Evolutionary conservation across 768 basidiomycete species (phyloP).

Genomic region (Phaeotremella fagi): DNA sequence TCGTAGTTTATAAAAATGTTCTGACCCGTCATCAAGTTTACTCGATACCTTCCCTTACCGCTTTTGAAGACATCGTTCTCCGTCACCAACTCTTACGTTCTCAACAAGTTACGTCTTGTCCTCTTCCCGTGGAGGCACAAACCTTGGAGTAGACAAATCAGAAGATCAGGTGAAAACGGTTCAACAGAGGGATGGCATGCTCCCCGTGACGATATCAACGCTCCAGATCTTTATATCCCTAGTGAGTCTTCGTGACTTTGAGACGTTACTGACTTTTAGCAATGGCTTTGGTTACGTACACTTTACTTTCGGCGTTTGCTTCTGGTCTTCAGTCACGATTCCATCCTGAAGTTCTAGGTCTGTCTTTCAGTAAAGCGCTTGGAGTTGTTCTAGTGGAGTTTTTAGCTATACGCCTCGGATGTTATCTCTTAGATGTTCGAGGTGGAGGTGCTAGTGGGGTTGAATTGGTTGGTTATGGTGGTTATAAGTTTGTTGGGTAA

Average conservation of each 20-base stretch:
- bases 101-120: constrained; percentile 76
- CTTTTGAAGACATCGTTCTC: constrained; percentile 88
- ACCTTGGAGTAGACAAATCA: constrained; percentile 71
- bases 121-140: constrained; percentile 94
- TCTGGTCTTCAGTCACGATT: constrained; percentile 78
- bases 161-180: constrained; percentile 58
- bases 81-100: constrained; percentile 92
- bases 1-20: neutral
- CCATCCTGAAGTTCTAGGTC: constrained; percentile 81
- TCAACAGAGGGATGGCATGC: constrained; percentile 63
- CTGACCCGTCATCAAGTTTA: constrained; percentile 57
- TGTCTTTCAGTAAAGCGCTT: constrained; percentile 76
- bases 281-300: constrained; percentile 95
- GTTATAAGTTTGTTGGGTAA: constrained; percentile 96
- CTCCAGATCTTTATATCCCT: constrained; percentile 95
- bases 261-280: constrained; percentile 53
- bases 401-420: constrained; percentile 79
- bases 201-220: constrained; percentile 90
- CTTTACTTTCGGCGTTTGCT: constrained; percentile 78
- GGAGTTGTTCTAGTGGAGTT: constrained; percentile 84
- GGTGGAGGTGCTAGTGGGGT: constrained; percentile 61
- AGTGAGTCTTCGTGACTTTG: constrained; percentile 52
- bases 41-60: constrained; percentile 67
- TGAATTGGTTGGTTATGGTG: constrained; percentile 79
- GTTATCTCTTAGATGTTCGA: constrained; percentile 85